Percentiles rank a stretch among this genome's conserved stretches.
phyloP scores from a whole-genome alignment of 2,329 filamentous ascomycete species.

The Metarhizium anisopliae region DNA sequence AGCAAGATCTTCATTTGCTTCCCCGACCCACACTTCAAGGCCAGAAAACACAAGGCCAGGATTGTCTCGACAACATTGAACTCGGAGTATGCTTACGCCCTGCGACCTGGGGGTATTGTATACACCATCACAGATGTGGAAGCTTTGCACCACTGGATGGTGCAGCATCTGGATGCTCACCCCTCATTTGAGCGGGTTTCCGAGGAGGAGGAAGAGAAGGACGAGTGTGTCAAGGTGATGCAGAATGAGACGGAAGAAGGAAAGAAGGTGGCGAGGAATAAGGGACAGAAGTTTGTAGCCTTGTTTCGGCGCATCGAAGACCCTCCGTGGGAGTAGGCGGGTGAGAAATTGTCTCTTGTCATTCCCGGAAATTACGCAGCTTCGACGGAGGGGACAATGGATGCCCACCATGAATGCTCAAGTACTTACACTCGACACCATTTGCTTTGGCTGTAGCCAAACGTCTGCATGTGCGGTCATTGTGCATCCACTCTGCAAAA shows the following conservation, averaged over 20 bases:
- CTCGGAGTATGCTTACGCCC: conserved; percentile 85
- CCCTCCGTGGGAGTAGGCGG: conserved; percentile 58
- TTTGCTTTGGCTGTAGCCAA: too few species aligned
- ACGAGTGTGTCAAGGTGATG: conserved; percentile 69
- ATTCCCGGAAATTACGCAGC: too few species aligned
- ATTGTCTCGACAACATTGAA: conserved; percentile 86
- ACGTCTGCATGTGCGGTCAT: too few species aligned
- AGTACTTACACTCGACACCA: too few species aligned
- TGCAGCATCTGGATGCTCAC: conserved; percentile 70
- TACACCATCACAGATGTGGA: conserved; percentile 98
- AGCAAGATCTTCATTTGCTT: conserved; percentile 96
- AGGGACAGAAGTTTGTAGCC: conserved; percentile 83
- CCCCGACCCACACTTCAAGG: conserved; percentile 96
- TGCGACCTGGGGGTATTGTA: conserved; percentile 74
- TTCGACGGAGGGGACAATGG: too few species aligned
- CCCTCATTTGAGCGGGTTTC: conserved; percentile 69
- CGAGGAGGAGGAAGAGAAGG: conserved; percentile 56
- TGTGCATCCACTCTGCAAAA: too few species aligned
- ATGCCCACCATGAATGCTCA: too few species aligned
- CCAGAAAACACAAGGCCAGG: conserved; percentile 90
- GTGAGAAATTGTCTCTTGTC: not conserved
- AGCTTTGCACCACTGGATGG: conserved; percentile 90
- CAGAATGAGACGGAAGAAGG: conserved; percentile 85
- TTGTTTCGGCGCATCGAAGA: conserved; percentile 75
- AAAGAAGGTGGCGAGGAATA: conserved; percentile 89